Evolutionary conservation across 31 red algal genomes (phyloP).

Genomic region (Porphyra umbilicalis): DNA sequence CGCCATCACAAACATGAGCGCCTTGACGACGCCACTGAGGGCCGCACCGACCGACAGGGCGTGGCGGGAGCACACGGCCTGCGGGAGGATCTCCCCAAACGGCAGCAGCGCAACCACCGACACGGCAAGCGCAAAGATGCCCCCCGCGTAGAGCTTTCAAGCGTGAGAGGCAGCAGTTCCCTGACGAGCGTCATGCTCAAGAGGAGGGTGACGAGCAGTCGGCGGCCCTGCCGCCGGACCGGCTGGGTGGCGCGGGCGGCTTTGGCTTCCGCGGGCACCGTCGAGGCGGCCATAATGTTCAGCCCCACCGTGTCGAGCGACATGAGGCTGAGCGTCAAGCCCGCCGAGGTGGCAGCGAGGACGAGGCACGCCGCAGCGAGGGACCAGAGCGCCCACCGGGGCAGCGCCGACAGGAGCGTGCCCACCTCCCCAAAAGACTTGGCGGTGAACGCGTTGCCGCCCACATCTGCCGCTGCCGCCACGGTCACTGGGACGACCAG

Average conservation of each 20-base stretch:
- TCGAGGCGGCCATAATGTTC: slow-evolving; percentile 61
- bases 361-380: slow-evolving; percentile 54
- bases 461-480: too few relatives aligned
- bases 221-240: slow-evolving; percentile 73
- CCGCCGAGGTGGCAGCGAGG: slow-evolving; percentile 74
- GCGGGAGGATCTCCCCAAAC: slow-evolving; percentile 89
- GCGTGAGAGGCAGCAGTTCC: slow-evolving; percentile 82
- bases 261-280: slow-evolving; percentile 22
- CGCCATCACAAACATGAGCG: slow-evolving; percentile 49
- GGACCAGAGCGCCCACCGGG: neutral
- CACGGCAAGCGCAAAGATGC: slow-evolving; percentile 58
- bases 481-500: neutral
- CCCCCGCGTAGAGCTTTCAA: slow-evolving; percentile 80
- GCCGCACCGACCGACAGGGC: slow-evolving; percentile 55
- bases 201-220: slow-evolving; percentile 77
- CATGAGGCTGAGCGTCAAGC: slow-evolving; percentile 90
- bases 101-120: slow-evolving; percentile 76
- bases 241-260: slow-evolving; percentile 56
- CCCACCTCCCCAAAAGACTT: neutral
- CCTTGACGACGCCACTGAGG: slow-evolving; percentile 58
- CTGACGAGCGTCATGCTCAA: slow-evolving; percentile 83
- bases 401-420: neutral
- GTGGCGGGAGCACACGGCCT: slow-evolving; percentile 82
- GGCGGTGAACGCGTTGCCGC: too few relatives aligned
- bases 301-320: slow-evolving; percentile 77